Conservation (phyloP, 345 rosid genomes). For the Brassica incana region DNA sequence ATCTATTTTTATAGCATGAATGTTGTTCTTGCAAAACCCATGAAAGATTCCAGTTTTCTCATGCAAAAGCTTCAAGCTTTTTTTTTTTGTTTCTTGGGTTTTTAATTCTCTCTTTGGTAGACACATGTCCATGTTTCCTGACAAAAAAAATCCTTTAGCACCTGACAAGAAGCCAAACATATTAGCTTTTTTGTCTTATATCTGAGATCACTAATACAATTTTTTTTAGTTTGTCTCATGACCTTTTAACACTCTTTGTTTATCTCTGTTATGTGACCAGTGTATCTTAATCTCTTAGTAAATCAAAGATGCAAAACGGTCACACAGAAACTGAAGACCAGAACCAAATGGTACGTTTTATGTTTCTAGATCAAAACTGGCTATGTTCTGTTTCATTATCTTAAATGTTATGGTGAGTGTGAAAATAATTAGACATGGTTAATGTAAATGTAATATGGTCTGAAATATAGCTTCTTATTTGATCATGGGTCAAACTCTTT, state of each 20-base stretch:
- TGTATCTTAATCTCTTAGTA: conserved; percentile 10
- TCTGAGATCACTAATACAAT: not conserved
- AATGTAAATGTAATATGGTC: not conserved
- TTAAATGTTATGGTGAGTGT: not conserved
- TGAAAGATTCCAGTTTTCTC: not conserved
- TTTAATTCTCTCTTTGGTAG: not conserved
- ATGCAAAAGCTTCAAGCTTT: conserved; percentile 4
- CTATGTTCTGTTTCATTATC: not conserved
- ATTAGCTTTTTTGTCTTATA: conserved; percentile 11
- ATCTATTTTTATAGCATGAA: not conserved
- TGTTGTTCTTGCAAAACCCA: conserved; percentile 20
- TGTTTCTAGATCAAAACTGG: not conserved
- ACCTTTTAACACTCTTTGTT: not conserved
- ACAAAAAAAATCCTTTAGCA: conserved; percentile 7
- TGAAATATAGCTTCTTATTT: not conserved
- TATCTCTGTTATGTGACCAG: not conserved
- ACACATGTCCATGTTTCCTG: conserved; percentile 3
- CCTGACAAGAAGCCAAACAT: not conserved
- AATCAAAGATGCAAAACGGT: conserved; percentile 35
- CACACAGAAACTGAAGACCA: conserved; percentile 21
- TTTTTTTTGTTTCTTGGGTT: not conserved
- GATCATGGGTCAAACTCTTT: conserved; percentile 10
- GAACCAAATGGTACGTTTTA: conserved; percentile 29
- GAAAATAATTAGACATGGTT: not conserved
- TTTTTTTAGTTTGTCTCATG: not conserved